Percentiles rank a stretch among this genome's conserved stretches.
These are phyloP conservation scores for Mrakia gelida DNA, from an alignment of 768 basidiomycete species.

Conservation along the genomic window DNA sequence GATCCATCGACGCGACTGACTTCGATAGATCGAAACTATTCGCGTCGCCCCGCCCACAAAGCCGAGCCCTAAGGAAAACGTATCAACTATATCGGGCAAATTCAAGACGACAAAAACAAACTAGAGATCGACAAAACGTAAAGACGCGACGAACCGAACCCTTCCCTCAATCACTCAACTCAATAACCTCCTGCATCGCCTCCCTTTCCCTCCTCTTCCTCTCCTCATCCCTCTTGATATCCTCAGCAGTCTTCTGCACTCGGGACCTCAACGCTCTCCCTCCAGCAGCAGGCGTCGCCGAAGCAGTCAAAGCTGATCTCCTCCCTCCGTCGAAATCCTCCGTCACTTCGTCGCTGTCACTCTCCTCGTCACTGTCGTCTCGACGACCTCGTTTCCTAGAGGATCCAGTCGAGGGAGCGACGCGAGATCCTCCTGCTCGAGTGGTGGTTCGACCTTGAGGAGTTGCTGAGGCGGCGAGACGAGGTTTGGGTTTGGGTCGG, in stretches of 20 bases:
- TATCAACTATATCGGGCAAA: too few relatives aligned
- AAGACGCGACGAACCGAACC: neutral
- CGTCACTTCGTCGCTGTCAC: neutral
- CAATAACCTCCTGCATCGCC: neutral
- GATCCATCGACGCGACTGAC: too few relatives aligned
- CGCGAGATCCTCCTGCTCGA: neutral
- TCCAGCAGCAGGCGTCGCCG: neutral
- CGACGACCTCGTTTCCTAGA: neutral
- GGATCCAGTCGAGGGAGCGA: neutral
- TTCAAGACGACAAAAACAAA: neutral
- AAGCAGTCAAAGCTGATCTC: neutral
- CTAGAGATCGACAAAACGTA: neutral
- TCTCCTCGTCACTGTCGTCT: neutral
- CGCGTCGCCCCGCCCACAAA: too few relatives aligned
- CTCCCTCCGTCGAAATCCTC: neutral
- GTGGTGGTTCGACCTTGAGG: neutral
- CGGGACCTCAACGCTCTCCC: neutral
- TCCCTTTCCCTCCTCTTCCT: neutral
- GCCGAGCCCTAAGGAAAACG: too few relatives aligned
- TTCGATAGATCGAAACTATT: too few relatives aligned
- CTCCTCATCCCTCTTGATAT: neutral
- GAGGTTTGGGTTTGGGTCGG: neutral
- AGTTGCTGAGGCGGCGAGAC: neutral
- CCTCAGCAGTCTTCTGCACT: neutral
- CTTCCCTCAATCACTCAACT: slow-evolving; percentile 2